Conservation (phyloP, 1,284 basidiomycete species). For the Coniophora puteana region DNA sequence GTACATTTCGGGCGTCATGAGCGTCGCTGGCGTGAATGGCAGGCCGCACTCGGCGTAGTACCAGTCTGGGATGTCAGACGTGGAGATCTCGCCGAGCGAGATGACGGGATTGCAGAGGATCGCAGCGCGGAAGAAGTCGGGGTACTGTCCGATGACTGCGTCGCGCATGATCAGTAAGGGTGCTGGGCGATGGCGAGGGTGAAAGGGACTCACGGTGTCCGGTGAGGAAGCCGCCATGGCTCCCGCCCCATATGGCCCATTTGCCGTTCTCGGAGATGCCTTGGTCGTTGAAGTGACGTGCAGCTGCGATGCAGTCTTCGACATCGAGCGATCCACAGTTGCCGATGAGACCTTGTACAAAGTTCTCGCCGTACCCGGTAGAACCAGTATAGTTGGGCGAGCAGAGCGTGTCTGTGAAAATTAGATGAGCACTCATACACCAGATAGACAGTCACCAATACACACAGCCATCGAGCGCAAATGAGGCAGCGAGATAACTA, state of each 20-base stretch:
- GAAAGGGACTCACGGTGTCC: slow-evolving; percentile 47
- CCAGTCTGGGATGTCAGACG: slow-evolving; percentile 77
- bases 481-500: slow-evolving; percentile 34
- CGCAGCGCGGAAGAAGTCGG: slow-evolving; percentile 57
- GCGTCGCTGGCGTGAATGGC: slow-evolving; percentile 25
- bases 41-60: slow-evolving; percentile 58
- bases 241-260: slow-evolving; percentile 61
- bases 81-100: slow-evolving; percentile 47
- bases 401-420: slow-evolving; percentile 48
- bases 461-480: slow-evolving; percentile 62
- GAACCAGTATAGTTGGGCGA: slow-evolving; percentile 72
- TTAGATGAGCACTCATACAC: not conserved
- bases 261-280: slow-evolving; percentile 46
- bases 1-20: slow-evolving; percentile 44
- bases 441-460: slow-evolving; percentile 7
- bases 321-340: slow-evolving; percentile 67
- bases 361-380: slow-evolving; percentile 45
- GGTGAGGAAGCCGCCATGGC: slow-evolving; percentile 70
- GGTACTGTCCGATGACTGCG: slow-evolving; percentile 59
- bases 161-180: slow-evolving; percentile 3
- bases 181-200: not conserved
- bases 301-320: slow-evolving; percentile 55
- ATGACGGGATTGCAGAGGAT: slow-evolving; percentile 71
- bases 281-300: slow-evolving; percentile 44
- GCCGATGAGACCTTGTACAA: slow-evolving; percentile 44